Percentiles rank a stretch among this genome's conserved stretches.
phyloP scores from a whole-genome alignment of 805 yeast genomes.

The Teunomyces atbi region DNA sequence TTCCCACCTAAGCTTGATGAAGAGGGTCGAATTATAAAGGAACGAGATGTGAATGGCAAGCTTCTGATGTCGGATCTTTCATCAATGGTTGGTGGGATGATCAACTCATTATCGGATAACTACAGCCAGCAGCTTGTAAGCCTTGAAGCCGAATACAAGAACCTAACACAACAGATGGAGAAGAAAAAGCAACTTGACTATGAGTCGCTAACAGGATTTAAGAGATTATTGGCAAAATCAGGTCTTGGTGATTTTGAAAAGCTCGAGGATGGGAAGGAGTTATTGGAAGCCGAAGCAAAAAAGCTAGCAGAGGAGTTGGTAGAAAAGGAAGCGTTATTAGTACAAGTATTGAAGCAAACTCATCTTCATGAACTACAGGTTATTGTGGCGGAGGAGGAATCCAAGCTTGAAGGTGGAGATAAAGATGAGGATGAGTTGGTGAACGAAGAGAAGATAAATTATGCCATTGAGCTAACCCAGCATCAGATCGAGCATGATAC shows the following conservation, averaged over 20 bases:
- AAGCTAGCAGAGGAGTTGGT: constrained; percentile 13
- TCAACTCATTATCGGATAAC: constrained; percentile 50
- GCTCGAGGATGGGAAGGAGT: constrained; percentile 25
- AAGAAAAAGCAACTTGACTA: constrained; percentile 48
- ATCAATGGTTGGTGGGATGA: constrained; percentile 38
- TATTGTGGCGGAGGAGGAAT: constrained; percentile 38
- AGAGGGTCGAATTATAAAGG: constrained; percentile 25
- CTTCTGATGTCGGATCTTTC: constrained; percentile 34
- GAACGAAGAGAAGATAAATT: constrained; percentile 12
- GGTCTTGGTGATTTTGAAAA: constrained; percentile 26
- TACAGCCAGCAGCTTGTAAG: constrained; percentile 54
- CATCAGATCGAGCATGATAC: constrained; percentile 52
- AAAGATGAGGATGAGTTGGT: constrained; percentile 9
- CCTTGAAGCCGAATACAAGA: constrained; percentile 20
- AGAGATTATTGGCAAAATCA: constrained; percentile 31
- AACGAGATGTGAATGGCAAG: constrained; percentile 17
- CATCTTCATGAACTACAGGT: constrained; percentile 42
- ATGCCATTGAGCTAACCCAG: constrained; percentile 37
- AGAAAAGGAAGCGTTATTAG: constrained; percentile 21
- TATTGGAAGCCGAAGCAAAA: constrained; percentile 18
- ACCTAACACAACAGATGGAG: constrained; percentile 40
- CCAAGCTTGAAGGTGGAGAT: constrained; percentile 4
- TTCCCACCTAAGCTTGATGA: constrained; percentile 35
- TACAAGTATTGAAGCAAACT: constrained; percentile 37
- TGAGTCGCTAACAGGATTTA: constrained; percentile 24